Conservation (phyloP, 768 basidiomycete genomes). For the Cantharellus cinnabarinus region DNA sequence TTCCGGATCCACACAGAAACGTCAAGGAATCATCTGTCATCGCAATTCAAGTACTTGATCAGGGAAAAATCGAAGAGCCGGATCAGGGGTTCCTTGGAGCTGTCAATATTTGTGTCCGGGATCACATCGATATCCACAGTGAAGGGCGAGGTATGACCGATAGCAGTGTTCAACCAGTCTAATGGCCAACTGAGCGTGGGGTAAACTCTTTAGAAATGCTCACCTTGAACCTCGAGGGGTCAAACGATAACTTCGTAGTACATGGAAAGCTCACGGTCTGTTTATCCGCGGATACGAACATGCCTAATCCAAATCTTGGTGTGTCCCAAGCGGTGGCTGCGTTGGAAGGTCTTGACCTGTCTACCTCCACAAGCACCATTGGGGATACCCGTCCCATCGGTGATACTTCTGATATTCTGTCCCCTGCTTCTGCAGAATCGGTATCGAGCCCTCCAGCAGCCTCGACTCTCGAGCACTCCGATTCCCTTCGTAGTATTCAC, state of each 20-base stretch:
- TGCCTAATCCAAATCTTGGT: slow-evolving; percentile 69
- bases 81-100: slow-evolving; percentile 98
- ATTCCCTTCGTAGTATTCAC: neutral
- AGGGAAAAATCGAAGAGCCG: slow-evolving; percentile 94
- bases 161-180: neutral
- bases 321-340: slow-evolving; percentile 35
- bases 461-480: neutral
- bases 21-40: slow-evolving; percentile 97
- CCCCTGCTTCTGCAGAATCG: neutral
- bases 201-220: slow-evolving; percentile 55
- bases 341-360: slow-evolving; percentile 12
- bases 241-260: slow-evolving; percentile 95
- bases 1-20: slow-evolving; percentile 28
- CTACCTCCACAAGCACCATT: slow-evolving; percentile 20
- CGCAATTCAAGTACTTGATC: slow-evolving; percentile 96
- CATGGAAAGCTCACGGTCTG: slow-evolving; percentile 96
- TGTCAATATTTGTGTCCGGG: slow-evolving; percentile 81
- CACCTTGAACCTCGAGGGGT: slow-evolving; percentile 90
- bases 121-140: slow-evolving; percentile 77
- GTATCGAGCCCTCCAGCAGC: neutral
- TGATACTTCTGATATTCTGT: slow-evolving; percentile 10
- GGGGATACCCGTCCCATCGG: slow-evolving; percentile 15
- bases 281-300: slow-evolving; percentile 74
- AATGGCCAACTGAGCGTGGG: neutral
- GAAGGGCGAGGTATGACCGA: slow-evolving; percentile 68